These are phyloP conservation scores for Rhynchosporium graminicola DNA, from an alignment of 2,329 filamentous ascomycete species.

Conservation along the genomic window DNA sequence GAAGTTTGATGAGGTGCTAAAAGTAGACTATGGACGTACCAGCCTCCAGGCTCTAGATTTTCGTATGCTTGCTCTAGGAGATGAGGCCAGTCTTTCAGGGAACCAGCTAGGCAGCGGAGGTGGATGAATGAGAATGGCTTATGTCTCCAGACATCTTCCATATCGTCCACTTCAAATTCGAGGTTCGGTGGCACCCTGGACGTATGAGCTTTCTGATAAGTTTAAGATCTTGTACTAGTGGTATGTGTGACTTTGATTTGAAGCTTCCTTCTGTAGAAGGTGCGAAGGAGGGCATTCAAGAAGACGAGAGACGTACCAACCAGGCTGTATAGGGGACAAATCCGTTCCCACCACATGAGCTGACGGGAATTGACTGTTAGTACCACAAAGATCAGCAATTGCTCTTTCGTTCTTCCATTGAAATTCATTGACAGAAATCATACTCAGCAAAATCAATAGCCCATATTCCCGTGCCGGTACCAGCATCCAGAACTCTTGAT, in stretches of 20 bases:
- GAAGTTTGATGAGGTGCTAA: not conserved
- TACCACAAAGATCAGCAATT: not conserved
- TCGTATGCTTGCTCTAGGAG: slow-evolving; percentile 30
- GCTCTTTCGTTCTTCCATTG: slow-evolving; percentile 22
- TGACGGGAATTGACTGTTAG: slow-evolving; percentile 27
- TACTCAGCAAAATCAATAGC: slow-evolving; percentile 29
- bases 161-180: slow-evolving; percentile 41
- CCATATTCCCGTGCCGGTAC: slow-evolving; percentile 31
- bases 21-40: not conserved
- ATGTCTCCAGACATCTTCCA: slow-evolving; percentile 38
- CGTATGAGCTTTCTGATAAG: not conserved
- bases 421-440: slow-evolving; percentile 25
- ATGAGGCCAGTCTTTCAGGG: slow-evolving; percentile 40
- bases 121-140: slow-evolving; percentile 42
- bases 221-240: too few relatives aligned
- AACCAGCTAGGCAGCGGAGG: slow-evolving; percentile 42
- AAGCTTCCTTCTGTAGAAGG: not conserved
- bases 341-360: slow-evolving; percentile 34
- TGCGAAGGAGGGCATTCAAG: not conserved
- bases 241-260: not conserved
- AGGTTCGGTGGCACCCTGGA: slow-evolving; percentile 35
- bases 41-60: slow-evolving; percentile 34
- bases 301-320: slow-evolving; percentile 23
- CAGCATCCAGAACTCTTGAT: slow-evolving; percentile 34
- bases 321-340: slow-evolving; percentile 35